These are phyloP conservation scores for Periglandula ipomoeae DNA, from an alignment of 2,329 filamentous ascomycete genomes.

Conservation along the genomic window DNA sequence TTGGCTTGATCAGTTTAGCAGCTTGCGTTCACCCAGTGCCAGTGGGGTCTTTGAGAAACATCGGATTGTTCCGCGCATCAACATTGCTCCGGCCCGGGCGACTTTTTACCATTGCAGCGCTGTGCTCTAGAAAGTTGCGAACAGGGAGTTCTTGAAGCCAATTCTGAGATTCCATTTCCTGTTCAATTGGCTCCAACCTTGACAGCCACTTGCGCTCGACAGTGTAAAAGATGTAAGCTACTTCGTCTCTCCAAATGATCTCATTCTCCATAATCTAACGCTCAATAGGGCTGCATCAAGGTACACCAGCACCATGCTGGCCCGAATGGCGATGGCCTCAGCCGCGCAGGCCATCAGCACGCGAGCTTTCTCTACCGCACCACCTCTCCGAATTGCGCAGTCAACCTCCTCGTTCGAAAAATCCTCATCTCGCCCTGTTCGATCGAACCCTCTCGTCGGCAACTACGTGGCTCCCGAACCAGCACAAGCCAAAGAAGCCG, in stretches of 20 bases:
- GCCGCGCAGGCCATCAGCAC: slow-evolving; percentile 9
- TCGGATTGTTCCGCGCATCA: slow-evolving; percentile 20
- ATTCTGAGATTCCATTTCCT: no score
- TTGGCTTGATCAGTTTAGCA: no score
- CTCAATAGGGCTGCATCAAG: slow-evolving; percentile 18
- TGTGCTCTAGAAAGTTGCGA: not conserved
- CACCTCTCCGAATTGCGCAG: slow-evolving; percentile 16
- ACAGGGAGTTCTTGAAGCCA: not conserved
- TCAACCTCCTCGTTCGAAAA: slow-evolving; percentile 5
- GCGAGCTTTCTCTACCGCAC: slow-evolving; percentile 24
- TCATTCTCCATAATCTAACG: not conserved
- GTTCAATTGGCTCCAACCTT: not conserved
- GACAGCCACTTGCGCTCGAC: not conserved
- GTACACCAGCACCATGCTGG: slow-evolving; percentile 22
- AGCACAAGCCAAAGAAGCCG: slow-evolving; percentile 3
- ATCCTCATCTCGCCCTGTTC: slow-evolving; percentile 8
- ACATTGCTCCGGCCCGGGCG: slow-evolving; percentile 20
- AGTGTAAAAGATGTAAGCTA: slow-evolving; percentile 13
- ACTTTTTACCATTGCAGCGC: not conserved
- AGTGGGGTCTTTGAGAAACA: no score
- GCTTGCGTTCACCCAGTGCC: not conserved
- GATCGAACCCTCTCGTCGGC: slow-evolving; percentile 23
- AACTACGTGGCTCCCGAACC: slow-evolving; percentile 14
- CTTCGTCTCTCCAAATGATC: not conserved
- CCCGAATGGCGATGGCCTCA: slow-evolving; percentile 17